These are phyloP conservation scores for Agrocybe pediades DNA, from an alignment of 768 basidiomycete genomes.

Conservation along the genomic window DNA sequence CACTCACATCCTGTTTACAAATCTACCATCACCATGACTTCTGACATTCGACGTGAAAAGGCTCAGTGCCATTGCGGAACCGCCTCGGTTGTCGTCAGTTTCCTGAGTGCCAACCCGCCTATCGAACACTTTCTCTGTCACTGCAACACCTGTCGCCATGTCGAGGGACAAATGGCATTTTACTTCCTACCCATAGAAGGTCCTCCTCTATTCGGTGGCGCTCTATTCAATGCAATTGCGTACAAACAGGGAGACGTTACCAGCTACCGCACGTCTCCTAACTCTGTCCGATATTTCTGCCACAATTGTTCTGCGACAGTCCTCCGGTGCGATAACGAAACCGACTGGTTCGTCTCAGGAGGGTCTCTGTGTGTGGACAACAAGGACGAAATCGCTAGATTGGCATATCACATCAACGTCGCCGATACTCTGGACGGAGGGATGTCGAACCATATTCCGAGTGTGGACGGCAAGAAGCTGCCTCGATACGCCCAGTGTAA, in stretches of 20 bases:
- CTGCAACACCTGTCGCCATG: conserved; percentile 31
- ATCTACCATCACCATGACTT: neutral
- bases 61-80: conserved; percentile 27
- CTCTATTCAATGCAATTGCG: conserved; percentile 1
- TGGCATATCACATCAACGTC: conserved; percentile 25
- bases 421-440: conserved; percentile 34
- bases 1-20: neutral
- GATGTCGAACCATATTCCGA: conserved; percentile 25
- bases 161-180: conserved; percentile 28
- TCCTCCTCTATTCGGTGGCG: conserved; percentile 14
- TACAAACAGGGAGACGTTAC: conserved; percentile 16
- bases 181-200: conserved; percentile 22
- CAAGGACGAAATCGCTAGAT: conserved; percentile 22
- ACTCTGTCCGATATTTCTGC: conserved; percentile 29
- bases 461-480: conserved; percentile 19
- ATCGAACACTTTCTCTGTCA: conserved; percentile 26
- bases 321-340: conserved; percentile 13
- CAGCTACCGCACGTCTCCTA: conserved; percentile 21
- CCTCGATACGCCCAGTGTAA: conserved; percentile 18
- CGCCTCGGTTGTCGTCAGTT: conserved; percentile 24
- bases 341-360: conserved; percentile 24
- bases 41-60: conserved; percentile 16
- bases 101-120: conserved; percentile 21
- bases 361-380: conserved; percentile 27
- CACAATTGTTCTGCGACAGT: conserved; percentile 28